Percentiles rank a stretch among this genome's conserved stretches.
phyloP scores from a whole-genome alignment of 2,329 filamentous ascomycete species.

The Fusarium sp. region DNA sequence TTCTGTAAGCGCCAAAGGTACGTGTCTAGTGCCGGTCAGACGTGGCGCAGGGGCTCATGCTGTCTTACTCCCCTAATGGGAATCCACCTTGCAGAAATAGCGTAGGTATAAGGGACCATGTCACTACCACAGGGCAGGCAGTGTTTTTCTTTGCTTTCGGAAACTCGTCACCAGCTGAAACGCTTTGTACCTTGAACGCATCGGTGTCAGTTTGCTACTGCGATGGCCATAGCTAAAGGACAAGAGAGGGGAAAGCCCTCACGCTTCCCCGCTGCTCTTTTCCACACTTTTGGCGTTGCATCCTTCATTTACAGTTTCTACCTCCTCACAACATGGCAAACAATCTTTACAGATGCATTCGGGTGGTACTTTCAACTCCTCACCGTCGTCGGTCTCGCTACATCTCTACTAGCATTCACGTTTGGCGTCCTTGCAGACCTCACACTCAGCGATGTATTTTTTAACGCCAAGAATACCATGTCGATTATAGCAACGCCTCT shows the following conservation, averaged over 20 bases:
- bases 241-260: background rate
- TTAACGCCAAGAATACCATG: background rate
- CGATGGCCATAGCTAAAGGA: background rate
- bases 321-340: background rate
- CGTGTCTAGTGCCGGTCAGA: background rate
- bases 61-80: background rate
- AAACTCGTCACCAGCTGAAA: background rate
- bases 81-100: background rate
- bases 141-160: background rate
- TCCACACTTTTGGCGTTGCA: background rate
- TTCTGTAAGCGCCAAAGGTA: background rate
- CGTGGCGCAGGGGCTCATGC: background rate
- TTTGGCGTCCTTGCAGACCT: background rate
- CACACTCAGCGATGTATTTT: background rate
- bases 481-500: background rate
- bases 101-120: background rate
- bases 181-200: background rate
- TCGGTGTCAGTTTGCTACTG: background rate
- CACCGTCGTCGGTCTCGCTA: background rate
- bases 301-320: conserved; percentile 1
- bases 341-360: background rate
- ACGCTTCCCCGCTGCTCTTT: background rate
- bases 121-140: background rate
- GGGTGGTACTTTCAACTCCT: conserved; percentile 2
- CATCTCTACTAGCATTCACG: background rate